Evolutionary conservation across 805 yeast genomes (phyloP), one percentile per base, ranked within the genome.

Genomic region (Candida ulmi): DNA sequence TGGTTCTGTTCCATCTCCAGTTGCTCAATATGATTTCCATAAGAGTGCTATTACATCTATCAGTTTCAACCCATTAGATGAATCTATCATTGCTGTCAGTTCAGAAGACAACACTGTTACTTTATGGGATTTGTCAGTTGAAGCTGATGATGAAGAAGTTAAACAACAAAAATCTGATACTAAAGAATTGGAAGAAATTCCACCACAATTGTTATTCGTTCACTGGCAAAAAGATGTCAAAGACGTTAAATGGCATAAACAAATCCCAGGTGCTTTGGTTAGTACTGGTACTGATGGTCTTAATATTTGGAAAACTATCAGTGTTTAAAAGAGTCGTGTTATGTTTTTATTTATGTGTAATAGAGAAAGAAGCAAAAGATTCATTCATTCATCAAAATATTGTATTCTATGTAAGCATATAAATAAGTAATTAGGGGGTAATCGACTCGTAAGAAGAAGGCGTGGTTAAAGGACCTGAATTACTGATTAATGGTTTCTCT

Each of bases 221-320:
- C 99, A 93, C 62, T 93, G 98, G 98, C 99, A 93, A 69, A 80
- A 81, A 53, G 95, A 93, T 56, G 97, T 91, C 39, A 93, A 93
- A 69, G 99, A 93, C 61, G 96, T 91, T 36, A 85, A 95, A 65
- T 93, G 99, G 99, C 96, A 91, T 64, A 79, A 71, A 56, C 98
- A 93, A 68, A 86, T 93, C 40, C 99, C 99, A 3, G 99, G 99
- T 35, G 82, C 95, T 50, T 73, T 93, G 57, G 88, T 88, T 15
- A 81, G 95, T 53, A 91, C 98, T 2, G 99, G 99, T 49, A 82
- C 91, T 28, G 97, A 91, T 55, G 99, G 99, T 30, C 71, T 93
- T 60, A 85, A 86, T 56, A 69, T 91, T 30, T 93, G 97, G 97
- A 93, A 93, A 69, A 91, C 97, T 16, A 93, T 93, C 55, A 84